phyloP scores from a whole-genome alignment of 75 land plant species.

The Selaginella tamariscina region DNA sequence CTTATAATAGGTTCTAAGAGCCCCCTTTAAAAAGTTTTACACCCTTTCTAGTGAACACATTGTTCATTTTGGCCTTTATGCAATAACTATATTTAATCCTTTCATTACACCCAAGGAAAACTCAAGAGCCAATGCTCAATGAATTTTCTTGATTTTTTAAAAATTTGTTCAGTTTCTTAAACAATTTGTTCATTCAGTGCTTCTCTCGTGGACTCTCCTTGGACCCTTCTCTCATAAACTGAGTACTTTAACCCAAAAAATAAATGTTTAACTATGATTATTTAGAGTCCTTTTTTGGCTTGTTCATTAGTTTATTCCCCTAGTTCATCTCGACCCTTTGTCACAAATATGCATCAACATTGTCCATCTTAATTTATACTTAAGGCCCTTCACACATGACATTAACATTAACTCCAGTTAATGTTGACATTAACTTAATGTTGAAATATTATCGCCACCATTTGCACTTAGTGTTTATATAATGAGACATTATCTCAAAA shows the following conservation, averaged over 20 bases:
- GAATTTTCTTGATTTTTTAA: neutral
- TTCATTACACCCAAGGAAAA: neutral
- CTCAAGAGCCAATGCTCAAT: neutral
- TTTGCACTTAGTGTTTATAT: no score
- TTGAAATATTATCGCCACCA: no score
- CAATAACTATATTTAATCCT: neutral
- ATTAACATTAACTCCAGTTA: no score
- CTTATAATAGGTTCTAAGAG: neutral
- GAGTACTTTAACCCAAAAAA: neutral
- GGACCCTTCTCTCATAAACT: neutral
- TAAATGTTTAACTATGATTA: neutral
- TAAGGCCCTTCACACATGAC: no score
- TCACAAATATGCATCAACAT: no score
- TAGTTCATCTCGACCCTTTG: no score
- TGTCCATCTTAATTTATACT: no score
- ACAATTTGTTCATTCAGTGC: neutral
- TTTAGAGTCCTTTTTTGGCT: neutral
- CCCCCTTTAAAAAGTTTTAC: neutral
- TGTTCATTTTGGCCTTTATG: neutral
- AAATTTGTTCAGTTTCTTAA: neutral
- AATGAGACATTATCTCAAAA: no score
- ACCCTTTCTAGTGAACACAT: neutral
- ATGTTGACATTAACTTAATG: no score
- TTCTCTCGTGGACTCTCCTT: neutral
- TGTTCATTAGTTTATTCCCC: no score